These are phyloP conservation scores for Posidonia australis DNA, from an alignment of 106 monocot species.

Conservation along the genomic window DNA sequence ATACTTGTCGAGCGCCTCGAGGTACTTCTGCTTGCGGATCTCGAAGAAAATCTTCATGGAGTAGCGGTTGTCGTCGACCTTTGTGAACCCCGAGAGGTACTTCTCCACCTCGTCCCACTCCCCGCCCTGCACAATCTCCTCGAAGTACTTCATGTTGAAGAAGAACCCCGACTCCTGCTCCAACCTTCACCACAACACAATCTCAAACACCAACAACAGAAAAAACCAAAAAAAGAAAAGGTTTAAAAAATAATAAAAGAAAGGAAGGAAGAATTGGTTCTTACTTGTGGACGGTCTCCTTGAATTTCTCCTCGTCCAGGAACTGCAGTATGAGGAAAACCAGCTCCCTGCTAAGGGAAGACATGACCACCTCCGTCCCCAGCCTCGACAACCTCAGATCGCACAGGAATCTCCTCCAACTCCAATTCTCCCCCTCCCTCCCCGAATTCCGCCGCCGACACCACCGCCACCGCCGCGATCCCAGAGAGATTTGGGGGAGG, in stretches of 20 bases:
- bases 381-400: background rate
- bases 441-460: too few species aligned
- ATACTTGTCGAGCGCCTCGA: constrained; percentile 22
- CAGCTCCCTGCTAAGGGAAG: constrained; percentile 24
- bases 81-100: constrained; percentile 21
- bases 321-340: constrained; percentile 26
- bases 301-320: constrained; percentile 29
- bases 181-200: constrained; percentile 21
- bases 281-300: constrained; percentile 25
- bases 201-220: background rate
- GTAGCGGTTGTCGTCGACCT: constrained; percentile 23
- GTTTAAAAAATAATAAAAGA: background rate
- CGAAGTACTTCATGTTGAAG: constrained; percentile 58
- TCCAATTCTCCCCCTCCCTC: too few species aligned
- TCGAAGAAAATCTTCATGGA: constrained; percentile 29
- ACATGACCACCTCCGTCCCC: constrained; percentile 3
- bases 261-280: too few species aligned
- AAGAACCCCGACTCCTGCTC: constrained; percentile 56
- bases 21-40: constrained; percentile 24
- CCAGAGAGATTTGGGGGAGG: too few species aligned
- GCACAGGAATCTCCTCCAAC: too few species aligned
- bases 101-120: constrained; percentile 46
- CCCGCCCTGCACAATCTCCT: constrained; percentile 32
- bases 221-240: constrained; percentile 1
- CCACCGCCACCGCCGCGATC: too few species aligned